Base-by-base conservation (phyloP, 176 grass and related monocot species). In the Oryza longistaminata region DNA sequence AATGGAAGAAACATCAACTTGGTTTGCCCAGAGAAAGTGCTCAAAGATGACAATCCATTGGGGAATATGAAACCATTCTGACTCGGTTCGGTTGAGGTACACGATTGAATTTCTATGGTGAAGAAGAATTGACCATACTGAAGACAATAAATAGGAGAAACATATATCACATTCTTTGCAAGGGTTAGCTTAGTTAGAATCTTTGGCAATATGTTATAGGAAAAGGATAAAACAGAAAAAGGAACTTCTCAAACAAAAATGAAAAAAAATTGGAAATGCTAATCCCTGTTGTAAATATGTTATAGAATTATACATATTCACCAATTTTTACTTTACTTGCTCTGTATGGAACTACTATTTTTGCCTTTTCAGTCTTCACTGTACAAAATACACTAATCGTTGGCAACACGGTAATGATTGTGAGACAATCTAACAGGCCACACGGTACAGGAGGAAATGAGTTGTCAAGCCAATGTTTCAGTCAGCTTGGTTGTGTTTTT, bases 41-140 rank as follows among this genome's bases (percentile, higher is more conserved):
- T 46, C 11, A 9, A 71, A 27, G 29, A n/a, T 70, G 70, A 29
- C 27, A 48, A 43, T 16, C 64, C 9, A n/a, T 24, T 80, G 24
- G 33, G 76, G 44, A n/a, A 37, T 52, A 31, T 15, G 31, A 21
- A 44, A 64, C 39, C 19, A 26, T 39, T 68, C 39, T 58, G 10
- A 44, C 34, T 70, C 33, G 21, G 61, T 53, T 80, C 9, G 46
- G 48, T 31, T 53, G 11, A 49, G 70, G 60, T 78, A 69, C 60
- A 87, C 2, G 75, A 77, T 85, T 89, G 75, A 68, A 76, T 91
- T 81, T n/a, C 86, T 91, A 88, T 83, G 88, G 86, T 85, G 80
- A 76, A 74, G 80, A 76, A 74, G 82, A 83, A 72, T 24, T 83
- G 55, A 81, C 73, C 64, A 80, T 88, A 85, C 88, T 62, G 25